Percentiles rank a stretch among this genome's conserved stretches.
phyloP scores from a whole-genome alignment of 805 yeast genomes.

The Metschnikowia kunwiensis region DNA sequence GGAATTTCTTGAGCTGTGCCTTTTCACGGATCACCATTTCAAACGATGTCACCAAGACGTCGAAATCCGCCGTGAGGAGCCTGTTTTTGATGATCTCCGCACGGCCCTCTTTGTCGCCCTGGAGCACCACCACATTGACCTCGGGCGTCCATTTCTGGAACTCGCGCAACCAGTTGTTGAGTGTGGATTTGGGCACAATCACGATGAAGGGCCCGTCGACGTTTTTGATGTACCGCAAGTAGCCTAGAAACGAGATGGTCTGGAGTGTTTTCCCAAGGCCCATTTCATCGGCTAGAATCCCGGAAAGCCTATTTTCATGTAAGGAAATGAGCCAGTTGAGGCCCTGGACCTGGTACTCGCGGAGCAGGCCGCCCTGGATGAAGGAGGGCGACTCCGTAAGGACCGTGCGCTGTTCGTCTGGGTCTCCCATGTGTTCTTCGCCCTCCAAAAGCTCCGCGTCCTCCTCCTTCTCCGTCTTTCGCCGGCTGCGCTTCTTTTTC shows the following conservation, averaged over 20 bases:
- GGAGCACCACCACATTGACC: slow-evolving; percentile 77
- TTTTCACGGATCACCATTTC: slow-evolving; percentile 94
- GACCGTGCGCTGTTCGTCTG: slow-evolving; percentile 53
- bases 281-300: slow-evolving; percentile 97
- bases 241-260: slow-evolving; percentile 89
- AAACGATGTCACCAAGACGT: slow-evolving; percentile 85
- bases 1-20: slow-evolving; percentile 68
- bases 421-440: slow-evolving; percentile 61
- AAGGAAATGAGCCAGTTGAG: slow-evolving; percentile 90
- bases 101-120: slow-evolving; percentile 87
- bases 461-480: slow-evolving; percentile 94
- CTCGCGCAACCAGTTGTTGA: slow-evolving; percentile 96
- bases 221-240: slow-evolving; percentile 70
- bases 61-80: slow-evolving; percentile 74
- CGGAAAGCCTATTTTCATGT: slow-evolving; percentile 84
- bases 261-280: slow-evolving; percentile 96
- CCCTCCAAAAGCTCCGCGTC: slow-evolving; percentile 87
- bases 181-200: slow-evolving; percentile 91
- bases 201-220: slow-evolving; percentile 89
- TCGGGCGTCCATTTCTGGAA: slow-evolving; percentile 96
- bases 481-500: slow-evolving; percentile 46
- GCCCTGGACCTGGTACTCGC: slow-evolving; percentile 95
- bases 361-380: slow-evolving; percentile 63
- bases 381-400: slow-evolving; percentile 83
- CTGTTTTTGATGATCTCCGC: slow-evolving; percentile 52